Evolutionary conservation across 2,329 filamentous ascomycete species (phyloP).

Genomic region (Orbilia ellipsospora): DNA sequence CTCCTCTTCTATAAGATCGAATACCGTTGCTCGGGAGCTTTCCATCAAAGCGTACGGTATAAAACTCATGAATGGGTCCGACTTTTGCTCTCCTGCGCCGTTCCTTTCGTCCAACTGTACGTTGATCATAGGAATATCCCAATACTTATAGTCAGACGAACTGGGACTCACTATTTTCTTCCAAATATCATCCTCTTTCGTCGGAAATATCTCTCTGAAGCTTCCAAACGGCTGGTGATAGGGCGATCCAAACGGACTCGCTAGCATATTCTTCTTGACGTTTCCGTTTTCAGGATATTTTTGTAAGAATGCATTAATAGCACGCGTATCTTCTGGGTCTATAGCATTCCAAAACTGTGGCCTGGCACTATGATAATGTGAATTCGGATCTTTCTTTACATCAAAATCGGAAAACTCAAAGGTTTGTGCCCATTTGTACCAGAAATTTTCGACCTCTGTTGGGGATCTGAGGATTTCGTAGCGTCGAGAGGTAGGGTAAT

Average conservation of each 20-base stretch:
- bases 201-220: conserved; percentile 52
- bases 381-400: conserved; percentile 48
- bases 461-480: conserved; percentile 26
- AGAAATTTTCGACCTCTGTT: conserved; percentile 32
- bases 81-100: conserved; percentile 15
- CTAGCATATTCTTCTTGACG: conserved; percentile 21
- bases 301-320: neutral
- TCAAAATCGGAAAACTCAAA: conserved; percentile 53
- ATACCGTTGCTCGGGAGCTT: conserved; percentile 33
- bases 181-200: conserved; percentile 38
- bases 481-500: conserved; percentile 24
- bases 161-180: conserved; percentile 34
- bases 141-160: conserved; percentile 28
- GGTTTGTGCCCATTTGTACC: conserved; percentile 37
- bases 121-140: conserved; percentile 54
- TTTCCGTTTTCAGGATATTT: conserved; percentile 32
- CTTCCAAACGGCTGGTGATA: conserved; percentile 51
- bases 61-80: conserved; percentile 30
- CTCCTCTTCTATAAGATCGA: conserved; percentile 43
- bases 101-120: conserved; percentile 48
- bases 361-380: conserved; percentile 40
- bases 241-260: conserved; percentile 37
- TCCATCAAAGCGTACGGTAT: conserved; percentile 39
- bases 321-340: conserved; percentile 6
- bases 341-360: conserved; percentile 15